Evolutionary conservation across 2,329 filamentous ascomycete genomes (phyloP), one percentile per base, ranked within the genome.

Genomic region (Pezicula radicicola): DNA sequence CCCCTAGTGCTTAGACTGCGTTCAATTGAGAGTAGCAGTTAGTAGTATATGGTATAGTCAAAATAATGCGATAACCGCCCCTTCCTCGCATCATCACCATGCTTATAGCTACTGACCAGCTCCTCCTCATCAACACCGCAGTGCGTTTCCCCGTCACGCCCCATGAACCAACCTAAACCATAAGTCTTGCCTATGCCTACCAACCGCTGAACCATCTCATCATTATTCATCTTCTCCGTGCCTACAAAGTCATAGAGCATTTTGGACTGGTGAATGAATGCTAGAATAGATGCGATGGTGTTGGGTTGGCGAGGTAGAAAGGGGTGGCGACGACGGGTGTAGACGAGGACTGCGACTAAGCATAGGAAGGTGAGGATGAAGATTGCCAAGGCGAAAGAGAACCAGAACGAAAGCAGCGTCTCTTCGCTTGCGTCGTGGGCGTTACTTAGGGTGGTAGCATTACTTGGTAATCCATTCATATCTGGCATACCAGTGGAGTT

Each of bases 171-270:
- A 1, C 89, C 89, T 33, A 92, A 68, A 1, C 86, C 88, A 67
- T 92, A 93, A 39, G 75, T 84, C 72, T 87, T 86, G 36, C 79
- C 78, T n/a, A 80, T 69, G 9, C 66, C 70, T 54, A 81, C 80
- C 35, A 92, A 73, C 65, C 77, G 75, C 51, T 69, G 68, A 57
- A 79, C 81, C 83, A 90, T 88, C 64, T 83, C 70, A 13, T 74
- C 70, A 49, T 79, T 82, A 58, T 76, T 79, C 60, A 65, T 58
- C 53, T 65, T 66, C 69, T 81, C 81, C 55, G 85, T 80, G 19
- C 86, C 90, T 13, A 89, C 84, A 67, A 92, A 92, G 62, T 83
- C 81, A 56, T 84, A 84, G 43, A 92, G 72, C 88, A 92, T 91
- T 70, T 88, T 88, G 67, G 81, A 87, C 70, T 91, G 87, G 68